Base-by-base conservation (phyloP, 805 yeast species). In the Zygoascus tannicola region DNA sequence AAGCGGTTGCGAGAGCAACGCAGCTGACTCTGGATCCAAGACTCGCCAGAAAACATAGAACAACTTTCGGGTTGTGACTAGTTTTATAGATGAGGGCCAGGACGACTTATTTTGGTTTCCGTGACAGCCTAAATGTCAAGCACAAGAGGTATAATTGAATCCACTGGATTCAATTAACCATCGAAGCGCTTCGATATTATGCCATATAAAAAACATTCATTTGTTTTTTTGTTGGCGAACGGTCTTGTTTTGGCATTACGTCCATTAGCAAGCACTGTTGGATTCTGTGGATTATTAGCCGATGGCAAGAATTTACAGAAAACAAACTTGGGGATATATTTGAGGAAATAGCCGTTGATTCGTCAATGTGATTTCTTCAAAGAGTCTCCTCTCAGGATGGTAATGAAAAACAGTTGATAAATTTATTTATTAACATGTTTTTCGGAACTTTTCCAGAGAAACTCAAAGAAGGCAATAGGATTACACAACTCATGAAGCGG, bases 221-320 rank as follows among this genome's bases (percentile, higher is more conserved):
- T n/a, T n/a, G n/a, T n/a, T n/a, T n/a, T n/a, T n/a, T n/a, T n/a
- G n/a, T n/a, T n/a, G n/a, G n/a, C n/a, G n/a, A n/a, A n/a, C n/a
- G n/a, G n/a, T n/a, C n/a, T n/a, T n/a, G n/a, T n/a, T n/a, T n/a
- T n/a, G n/a, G n/a, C n/a, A n/a, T n/a, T n/a, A n/a, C n/a, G n/a
- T n/a, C n/a, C n/a, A n/a, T n/a, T n/a, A n/a, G n/a, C n/a, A n/a
- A n/a, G n/a, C n/a, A n/a, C n/a, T n/a, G n/a, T n/a, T n/a, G n/a
- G n/a, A n/a, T 54, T 53, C 45, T 50, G 58, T 54, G 58, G 56
- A 54, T 52, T 54, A 47, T 52, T 55, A 53, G 59, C 55, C 53
- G 53, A 51, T 55, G 53, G 58, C 59, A 55, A 56, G 47, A 43
- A 41, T 55, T 55, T 46, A 43, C 50, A 43, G 36, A 30, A 41